Percentiles rank a stretch among this genome's conserved stretches.
Conservation (phyloP, 2,329 filamentous ascomycete genomes). For the Colletotrichum higginsianum region DNA sequence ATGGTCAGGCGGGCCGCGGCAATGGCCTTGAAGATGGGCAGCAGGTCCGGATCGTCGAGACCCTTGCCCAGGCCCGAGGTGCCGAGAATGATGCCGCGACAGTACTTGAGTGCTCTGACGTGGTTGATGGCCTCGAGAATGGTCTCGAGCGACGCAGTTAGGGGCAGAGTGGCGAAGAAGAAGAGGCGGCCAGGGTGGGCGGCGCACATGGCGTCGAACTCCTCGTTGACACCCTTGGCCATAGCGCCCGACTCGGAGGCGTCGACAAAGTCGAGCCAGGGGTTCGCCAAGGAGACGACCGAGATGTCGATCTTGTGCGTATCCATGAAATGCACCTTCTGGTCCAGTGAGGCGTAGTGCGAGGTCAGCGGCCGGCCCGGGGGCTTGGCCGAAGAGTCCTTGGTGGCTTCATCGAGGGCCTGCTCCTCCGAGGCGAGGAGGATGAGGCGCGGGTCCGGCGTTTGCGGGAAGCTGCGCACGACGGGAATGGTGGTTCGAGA, state of each 20-base stretch:
- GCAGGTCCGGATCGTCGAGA: constrained; percentile 81
- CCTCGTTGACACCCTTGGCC: constrained; percentile 80
- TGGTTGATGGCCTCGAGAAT: constrained; percentile 77
- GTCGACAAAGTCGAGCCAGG: constrained; percentile 90
- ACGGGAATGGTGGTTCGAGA: constrained; percentile 76
- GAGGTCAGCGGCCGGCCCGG: constrained; percentile 87
- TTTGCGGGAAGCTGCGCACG: constrained; percentile 74
- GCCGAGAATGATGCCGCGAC: constrained; percentile 90
- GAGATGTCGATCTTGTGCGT: constrained; percentile 85
- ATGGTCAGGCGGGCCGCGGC: constrained; percentile 76
- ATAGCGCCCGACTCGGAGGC: constrained; percentile 72
- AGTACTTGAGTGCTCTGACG: constrained; percentile 73
- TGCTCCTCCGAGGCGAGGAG: constrained; percentile 70
- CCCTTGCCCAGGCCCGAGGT: constrained; percentile 86
- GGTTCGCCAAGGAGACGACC: constrained; percentile 91
- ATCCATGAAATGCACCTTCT: constrained; percentile 92
- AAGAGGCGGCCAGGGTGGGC: constrained; percentile 78
- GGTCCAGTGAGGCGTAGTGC: constrained; percentile 84
- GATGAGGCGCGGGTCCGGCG: constrained; percentile 74
- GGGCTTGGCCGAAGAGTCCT: constrained; percentile 69
- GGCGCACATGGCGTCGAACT: constrained; percentile 81
- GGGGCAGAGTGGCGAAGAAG: constrained; percentile 86
- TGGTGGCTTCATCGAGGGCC: constrained; percentile 63
- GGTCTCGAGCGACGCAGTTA: constrained; percentile 75
- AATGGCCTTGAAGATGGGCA: constrained; percentile 80